Evolutionary conservation across 2,329 filamentous ascomycete species (phyloP).

Genomic region (Ceratocystis papillata): DNA sequence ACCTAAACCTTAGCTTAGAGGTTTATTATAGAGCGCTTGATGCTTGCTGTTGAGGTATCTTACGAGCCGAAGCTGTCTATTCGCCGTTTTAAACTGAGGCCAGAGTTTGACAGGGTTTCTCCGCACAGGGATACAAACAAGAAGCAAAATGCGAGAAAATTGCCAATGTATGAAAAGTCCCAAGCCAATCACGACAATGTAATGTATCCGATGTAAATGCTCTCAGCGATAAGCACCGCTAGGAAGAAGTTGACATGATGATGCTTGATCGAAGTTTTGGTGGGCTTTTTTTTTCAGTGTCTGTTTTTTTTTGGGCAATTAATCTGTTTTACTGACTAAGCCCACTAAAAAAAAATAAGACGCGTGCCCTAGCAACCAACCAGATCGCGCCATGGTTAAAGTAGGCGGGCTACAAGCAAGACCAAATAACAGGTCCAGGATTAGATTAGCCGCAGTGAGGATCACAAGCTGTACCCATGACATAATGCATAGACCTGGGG

Average conservation of each 20-base stretch:
- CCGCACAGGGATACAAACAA: neutral
- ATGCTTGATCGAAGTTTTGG: neutral
- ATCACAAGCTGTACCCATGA: neutral
- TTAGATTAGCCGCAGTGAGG: neutral
- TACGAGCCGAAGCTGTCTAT: neutral
- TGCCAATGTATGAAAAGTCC: neutral
- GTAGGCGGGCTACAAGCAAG: too few relatives aligned
- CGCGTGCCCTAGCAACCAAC: slow-evolving; percentile 2
- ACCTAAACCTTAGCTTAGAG: neutral
- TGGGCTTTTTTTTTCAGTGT: neutral
- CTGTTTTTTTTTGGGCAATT: neutral
- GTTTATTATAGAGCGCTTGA: neutral
- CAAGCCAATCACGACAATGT: neutral
- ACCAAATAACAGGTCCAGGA: too few relatives aligned
- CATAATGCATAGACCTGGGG: neutral
- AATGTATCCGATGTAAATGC: neutral
- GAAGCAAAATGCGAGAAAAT: neutral
- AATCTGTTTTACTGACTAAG: neutral
- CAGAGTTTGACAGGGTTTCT: neutral
- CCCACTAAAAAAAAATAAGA: neutral
- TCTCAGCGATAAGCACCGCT: neutral
- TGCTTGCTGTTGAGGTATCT: neutral
- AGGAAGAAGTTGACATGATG: neutral
- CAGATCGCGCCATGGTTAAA: neutral
- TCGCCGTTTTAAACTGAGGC: neutral